phyloP scores from a whole-genome alignment of 129 eudicot genomes.

The Glebionis coronaria region DNA sequence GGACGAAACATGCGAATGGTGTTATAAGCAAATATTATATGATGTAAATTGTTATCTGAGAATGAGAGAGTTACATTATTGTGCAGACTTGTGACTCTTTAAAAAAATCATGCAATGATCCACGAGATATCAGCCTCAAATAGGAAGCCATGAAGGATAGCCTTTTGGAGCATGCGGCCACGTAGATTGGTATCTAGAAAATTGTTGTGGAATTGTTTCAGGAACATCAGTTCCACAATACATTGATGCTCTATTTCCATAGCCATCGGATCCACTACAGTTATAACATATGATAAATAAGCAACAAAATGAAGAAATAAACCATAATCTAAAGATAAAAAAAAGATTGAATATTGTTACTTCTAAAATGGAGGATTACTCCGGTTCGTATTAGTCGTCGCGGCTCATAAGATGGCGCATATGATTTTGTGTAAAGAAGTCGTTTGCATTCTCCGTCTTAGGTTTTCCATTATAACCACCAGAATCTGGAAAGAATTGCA shows the following conservation, averaged over 20 bases:
- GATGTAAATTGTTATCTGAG: no score
- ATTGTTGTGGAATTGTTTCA: no score
- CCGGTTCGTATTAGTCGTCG: constrained; percentile 43
- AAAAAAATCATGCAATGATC: no score
- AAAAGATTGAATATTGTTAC: constrained; percentile 20
- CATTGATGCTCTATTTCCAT: constrained; percentile 43
- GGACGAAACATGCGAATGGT: no score
- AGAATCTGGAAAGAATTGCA: background rate
- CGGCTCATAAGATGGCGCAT: constrained; percentile 34
- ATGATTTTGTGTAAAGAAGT: constrained; percentile 49
- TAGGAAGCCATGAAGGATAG: no score
- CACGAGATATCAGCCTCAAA: no score
- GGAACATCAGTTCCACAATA: no score
- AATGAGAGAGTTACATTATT: no score
- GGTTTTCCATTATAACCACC: constrained; percentile 52
- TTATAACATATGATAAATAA: constrained; percentile 3
- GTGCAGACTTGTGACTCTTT: no score
- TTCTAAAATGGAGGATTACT: constrained; percentile 41
- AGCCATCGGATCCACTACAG: constrained; percentile 52
- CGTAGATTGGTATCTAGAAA: no score
- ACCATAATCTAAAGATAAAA: background rate
- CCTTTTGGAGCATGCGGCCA: no score
- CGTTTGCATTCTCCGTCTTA: constrained; percentile 73
- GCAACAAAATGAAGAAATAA: background rate
- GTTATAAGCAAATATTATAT: no score